These are phyloP conservation scores for Schizosaccharomyces japonicus DNA, from an alignment of 805 yeast species.

Conservation along the genomic window DNA sequence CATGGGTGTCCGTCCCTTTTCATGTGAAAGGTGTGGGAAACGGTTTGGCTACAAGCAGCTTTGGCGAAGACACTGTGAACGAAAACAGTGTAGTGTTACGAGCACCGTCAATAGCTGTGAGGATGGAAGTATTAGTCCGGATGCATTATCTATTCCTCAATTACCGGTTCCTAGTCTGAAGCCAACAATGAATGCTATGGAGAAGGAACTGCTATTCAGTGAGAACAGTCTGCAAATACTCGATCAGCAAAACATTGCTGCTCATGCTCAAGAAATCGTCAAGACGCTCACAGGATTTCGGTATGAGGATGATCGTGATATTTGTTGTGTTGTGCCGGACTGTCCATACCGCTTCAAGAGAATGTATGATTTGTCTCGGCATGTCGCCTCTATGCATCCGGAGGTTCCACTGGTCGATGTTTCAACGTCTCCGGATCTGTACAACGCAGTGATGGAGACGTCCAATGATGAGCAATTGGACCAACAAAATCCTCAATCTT, in stretches of 20 bases:
- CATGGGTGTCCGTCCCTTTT: constrained; percentile 10
- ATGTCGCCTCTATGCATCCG: constrained; percentile 12
- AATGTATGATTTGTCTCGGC: constrained; percentile 19
- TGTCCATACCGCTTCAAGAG: constrained; percentile 18
- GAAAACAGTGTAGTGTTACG: constrained; percentile 1
- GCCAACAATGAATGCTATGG: too few relatives aligned
- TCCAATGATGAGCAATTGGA: too few relatives aligned
- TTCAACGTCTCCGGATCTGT: too few relatives aligned
- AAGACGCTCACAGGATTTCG: constrained; percentile 18
- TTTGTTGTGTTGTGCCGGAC: constrained; percentile 15
- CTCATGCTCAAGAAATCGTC: constrained; percentile 9
- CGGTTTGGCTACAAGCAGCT: constrained; percentile 12
- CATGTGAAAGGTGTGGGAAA: constrained; percentile 10
- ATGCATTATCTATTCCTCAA: too few relatives aligned
- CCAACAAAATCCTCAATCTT: too few relatives aligned
- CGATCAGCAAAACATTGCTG: not conserved
- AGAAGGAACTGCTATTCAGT: too few relatives aligned
- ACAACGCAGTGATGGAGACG: too few relatives aligned
- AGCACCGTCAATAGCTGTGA: not conserved
- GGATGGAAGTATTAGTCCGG: too few relatives aligned
- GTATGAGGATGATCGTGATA: constrained; percentile 14
- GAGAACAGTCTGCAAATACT: too few relatives aligned
- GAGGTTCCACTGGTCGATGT: too few relatives aligned
- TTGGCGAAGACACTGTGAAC: constrained; percentile 8
- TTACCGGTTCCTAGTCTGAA: too few relatives aligned